phyloP scores from a whole-genome alignment of 2,329 filamentous ascomycete species.

The Colletotrichum cereale region DNA sequence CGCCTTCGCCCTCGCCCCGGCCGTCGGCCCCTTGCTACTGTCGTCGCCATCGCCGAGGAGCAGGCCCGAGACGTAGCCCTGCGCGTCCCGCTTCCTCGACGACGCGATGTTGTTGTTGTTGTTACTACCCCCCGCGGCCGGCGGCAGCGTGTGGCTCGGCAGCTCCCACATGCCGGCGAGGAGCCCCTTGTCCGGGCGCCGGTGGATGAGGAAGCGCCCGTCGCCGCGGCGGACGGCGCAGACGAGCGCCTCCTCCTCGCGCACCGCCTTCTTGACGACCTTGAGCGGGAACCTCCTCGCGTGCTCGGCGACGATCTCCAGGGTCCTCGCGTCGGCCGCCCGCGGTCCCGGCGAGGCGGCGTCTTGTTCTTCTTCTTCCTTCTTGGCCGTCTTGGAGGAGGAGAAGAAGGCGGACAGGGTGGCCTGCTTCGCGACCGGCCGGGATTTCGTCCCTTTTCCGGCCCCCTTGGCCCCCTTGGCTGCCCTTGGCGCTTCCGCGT shows the following conservation, averaged over 20 bases:
- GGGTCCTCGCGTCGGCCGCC: conserved; percentile 37
- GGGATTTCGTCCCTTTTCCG: conserved; percentile 18
- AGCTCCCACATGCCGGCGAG: conserved; percentile 70
- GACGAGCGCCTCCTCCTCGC: conserved; percentile 65
- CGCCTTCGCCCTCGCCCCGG: neutral
- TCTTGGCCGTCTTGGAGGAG: conserved; percentile 45
- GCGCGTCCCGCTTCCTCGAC: conserved; percentile 53
- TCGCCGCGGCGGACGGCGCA: conserved; percentile 62
- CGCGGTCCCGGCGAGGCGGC: conserved; percentile 11
- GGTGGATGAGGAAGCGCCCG: conserved; percentile 61
- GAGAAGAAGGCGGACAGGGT: conserved; percentile 51
- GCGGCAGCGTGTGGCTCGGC: conserved; percentile 58
- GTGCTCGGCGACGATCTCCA: conserved; percentile 57
- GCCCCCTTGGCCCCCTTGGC: conserved; percentile 7
- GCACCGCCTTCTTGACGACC: conserved; percentile 63
- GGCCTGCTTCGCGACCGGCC: conserved; percentile 45
- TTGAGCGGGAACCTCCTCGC: conserved; percentile 66
- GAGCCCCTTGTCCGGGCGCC: conserved; percentile 65
- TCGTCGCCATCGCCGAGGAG: conserved; percentile 37
- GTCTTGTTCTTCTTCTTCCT: conserved; percentile 8
- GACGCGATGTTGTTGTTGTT: conserved; percentile 46
- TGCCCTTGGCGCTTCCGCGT: conserved; percentile 30
- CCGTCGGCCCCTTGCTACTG: neutral
- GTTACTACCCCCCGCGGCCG: conserved; percentile 44
- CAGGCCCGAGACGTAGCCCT: conserved; percentile 49